phyloP scores from a whole-genome alignment of 2,329 filamentous ascomycete species.

The Fusarium metavorans region DNA sequence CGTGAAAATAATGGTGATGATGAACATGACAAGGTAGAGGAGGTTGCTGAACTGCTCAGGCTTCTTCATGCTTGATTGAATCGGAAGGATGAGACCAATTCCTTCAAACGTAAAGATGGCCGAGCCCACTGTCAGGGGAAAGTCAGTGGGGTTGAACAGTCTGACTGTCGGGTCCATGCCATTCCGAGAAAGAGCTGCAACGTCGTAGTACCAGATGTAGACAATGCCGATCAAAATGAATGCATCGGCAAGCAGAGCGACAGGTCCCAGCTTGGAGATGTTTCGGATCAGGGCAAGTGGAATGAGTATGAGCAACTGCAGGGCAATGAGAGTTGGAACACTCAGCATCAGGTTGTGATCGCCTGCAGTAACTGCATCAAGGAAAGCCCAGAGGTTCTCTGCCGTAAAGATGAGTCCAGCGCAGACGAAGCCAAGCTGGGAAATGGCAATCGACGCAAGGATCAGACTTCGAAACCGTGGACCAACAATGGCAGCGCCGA shows the following conservation, averaged over 20 bases:
- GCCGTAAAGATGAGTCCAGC: constrained; percentile 83
- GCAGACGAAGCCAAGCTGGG: constrained; percentile 83
- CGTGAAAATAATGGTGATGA: constrained; percentile 80
- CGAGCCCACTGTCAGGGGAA: constrained; percentile 78
- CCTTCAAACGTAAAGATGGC: constrained; percentile 85
- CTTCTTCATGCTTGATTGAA: constrained; percentile 80
- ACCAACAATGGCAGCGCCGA: constrained; percentile 75
- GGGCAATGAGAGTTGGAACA: constrained; percentile 67
- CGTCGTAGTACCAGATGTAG: constrained; percentile 81
- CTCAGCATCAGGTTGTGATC: constrained; percentile 64
- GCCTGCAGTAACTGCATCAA: constrained; percentile 69
- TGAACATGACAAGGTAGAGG: constrained; percentile 76
- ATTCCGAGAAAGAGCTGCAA: constrained; percentile 64
- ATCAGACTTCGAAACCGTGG: constrained; percentile 73
- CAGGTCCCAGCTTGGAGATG: constrained; percentile 78
- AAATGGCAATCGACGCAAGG: constrained; percentile 77
- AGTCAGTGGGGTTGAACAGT: constrained; percentile 76
- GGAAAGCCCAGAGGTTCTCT: constrained; percentile 77
- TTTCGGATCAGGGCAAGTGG: constrained; percentile 79
- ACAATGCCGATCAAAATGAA: constrained; percentile 78
- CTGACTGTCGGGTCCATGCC: constrained; percentile 72
- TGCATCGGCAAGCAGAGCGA: constrained; percentile 76
- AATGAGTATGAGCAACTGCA: constrained; percentile 74
- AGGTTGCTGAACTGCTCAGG: constrained; percentile 75
- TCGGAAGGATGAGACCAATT: constrained; percentile 81